Conservation (phyloP, 768 basidiomycete species). For the Psilocybe tampanensis region DNA sequence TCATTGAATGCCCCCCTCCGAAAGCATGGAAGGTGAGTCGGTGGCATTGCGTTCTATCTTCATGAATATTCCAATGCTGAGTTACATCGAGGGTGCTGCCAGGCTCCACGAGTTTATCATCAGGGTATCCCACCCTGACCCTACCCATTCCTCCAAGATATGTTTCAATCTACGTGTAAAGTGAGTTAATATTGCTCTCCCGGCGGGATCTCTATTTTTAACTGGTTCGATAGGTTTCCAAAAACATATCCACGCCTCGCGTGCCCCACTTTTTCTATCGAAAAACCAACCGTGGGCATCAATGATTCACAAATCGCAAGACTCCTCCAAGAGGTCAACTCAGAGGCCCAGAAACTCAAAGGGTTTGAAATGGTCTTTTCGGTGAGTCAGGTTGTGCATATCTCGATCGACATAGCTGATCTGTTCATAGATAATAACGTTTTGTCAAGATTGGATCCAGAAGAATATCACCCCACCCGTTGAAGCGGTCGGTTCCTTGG, state of each 20-base stretch:
- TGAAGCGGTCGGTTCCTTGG: conserved; percentile 71
- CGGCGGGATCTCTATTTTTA: background rate
- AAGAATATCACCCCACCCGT: conserved; percentile 55
- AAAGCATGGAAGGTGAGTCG: conserved; percentile 79
- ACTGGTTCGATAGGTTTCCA: conserved; percentile 55
- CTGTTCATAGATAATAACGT: conserved; percentile 57
- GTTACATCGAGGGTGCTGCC: conserved; percentile 54
- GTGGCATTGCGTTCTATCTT: background rate
- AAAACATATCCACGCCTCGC: conserved; percentile 82
- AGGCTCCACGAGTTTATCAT: conserved; percentile 79
- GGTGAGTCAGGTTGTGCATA: conserved; percentile 37
- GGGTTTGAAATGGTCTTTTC: conserved; percentile 83
- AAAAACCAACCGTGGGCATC: conserved; percentile 66
- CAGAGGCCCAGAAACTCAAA: conserved; percentile 63
- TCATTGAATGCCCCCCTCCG: conserved; percentile 70
- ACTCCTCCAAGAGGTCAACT: conserved; percentile 60
- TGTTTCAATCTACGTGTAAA: conserved; percentile 70
- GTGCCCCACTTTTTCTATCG: conserved; percentile 66
- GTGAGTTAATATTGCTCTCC: conserved; percentile 41
- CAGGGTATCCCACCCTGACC: conserved; percentile 66
- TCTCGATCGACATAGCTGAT: conserved; percentile 1
- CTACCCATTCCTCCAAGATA: conserved; percentile 55
- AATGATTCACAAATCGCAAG: conserved; percentile 55
- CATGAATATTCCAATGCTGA: conserved; percentile 5
- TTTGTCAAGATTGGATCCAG: conserved; percentile 73